Conservation (phyloP, 2,329 filamentous ascomycete species). For the Aureobasidium sp. region DNA sequence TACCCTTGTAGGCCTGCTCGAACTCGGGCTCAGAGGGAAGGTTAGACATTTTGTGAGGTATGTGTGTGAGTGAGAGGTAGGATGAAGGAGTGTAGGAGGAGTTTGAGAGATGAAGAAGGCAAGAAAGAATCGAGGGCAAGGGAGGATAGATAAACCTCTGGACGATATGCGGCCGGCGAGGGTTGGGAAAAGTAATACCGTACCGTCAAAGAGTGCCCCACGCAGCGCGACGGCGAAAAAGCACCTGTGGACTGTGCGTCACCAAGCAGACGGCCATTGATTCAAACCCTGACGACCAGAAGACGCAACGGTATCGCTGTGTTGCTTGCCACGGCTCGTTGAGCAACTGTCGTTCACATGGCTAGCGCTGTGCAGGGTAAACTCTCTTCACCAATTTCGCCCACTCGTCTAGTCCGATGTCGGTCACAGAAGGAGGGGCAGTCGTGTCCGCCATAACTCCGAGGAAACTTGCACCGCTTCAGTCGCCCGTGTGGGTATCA, state of each 20-base stretch:
- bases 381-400: neutral
- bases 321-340: conserved; percentile 3
- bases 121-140: neutral
- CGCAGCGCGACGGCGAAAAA: conserved; percentile 15
- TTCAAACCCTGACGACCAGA: neutral
- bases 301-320: neutral
- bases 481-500: neutral
- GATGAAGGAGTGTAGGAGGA: conserved; percentile 3
- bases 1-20: conserved; percentile 96
- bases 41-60: conserved; percentile 49
- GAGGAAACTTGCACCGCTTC: conserved; percentile 3
- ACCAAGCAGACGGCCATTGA: neutral
- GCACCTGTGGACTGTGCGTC: conserved; percentile 7
- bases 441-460: neutral
- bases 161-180: conserved; percentile 1
- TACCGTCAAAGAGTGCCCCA: conserved; percentile 7
- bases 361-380: conserved; percentile 9
- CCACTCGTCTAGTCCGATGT: neutral
- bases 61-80: neutral
- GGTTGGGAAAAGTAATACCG: conserved; percentile 17
- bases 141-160: conserved; percentile 10
- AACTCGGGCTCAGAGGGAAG: conserved; percentile 89
- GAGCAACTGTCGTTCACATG: conserved; percentile 16
- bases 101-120: neutral
- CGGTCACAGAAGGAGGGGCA: neutral